Percentiles rank a stretch among this genome's conserved stretches.
These are phyloP conservation scores for Candida berthetii DNA, from an alignment of 805 yeast species.

Conservation along the genomic window DNA sequence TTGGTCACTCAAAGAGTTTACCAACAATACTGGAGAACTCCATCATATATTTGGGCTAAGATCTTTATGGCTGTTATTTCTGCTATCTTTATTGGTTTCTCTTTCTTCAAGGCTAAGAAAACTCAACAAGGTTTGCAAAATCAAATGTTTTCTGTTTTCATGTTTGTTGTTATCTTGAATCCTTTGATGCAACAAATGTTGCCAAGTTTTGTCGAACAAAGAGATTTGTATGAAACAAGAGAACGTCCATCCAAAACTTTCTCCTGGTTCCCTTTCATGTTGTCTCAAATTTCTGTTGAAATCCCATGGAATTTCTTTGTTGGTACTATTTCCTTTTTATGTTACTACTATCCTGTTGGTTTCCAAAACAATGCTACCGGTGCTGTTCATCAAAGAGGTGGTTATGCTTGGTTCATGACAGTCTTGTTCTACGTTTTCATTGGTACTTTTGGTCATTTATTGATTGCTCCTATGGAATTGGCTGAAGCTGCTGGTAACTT, in stretches of 20 bases:
- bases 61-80: conserved; percentile 44
- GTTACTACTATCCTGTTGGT: conserved; percentile 71
- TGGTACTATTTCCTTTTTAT: conserved; percentile 59
- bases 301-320: conserved; percentile 55
- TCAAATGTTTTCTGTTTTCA: conserved; percentile 73
- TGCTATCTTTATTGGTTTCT: conserved; percentile 66
- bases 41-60: conserved; percentile 56
- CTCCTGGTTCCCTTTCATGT: conserved; percentile 56
- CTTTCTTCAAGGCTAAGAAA: conserved; percentile 62
- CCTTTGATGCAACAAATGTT: conserved; percentile 57
- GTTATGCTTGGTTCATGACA: conserved; percentile 38
- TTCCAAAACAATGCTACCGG: conserved; percentile 57
- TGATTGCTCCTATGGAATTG: conserved; percentile 51
- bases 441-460: conserved; percentile 50
- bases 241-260: conserved; percentile 71
- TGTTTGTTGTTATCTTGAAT: conserved; percentile 52
- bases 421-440: conserved; percentile 41
- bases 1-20: conserved; percentile 49
- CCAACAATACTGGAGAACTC: conserved; percentile 67
- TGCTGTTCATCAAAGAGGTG: conserved; percentile 46
- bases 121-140: conserved; percentile 71
- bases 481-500: conserved; percentile 62
- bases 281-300: conserved; percentile 59
- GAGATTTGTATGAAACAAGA: conserved; percentile 65
- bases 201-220: conserved; percentile 54